Evolutionary conservation across 805 yeast species (phyloP).

Genomic region (Saturnispora mendoncae): DNA sequence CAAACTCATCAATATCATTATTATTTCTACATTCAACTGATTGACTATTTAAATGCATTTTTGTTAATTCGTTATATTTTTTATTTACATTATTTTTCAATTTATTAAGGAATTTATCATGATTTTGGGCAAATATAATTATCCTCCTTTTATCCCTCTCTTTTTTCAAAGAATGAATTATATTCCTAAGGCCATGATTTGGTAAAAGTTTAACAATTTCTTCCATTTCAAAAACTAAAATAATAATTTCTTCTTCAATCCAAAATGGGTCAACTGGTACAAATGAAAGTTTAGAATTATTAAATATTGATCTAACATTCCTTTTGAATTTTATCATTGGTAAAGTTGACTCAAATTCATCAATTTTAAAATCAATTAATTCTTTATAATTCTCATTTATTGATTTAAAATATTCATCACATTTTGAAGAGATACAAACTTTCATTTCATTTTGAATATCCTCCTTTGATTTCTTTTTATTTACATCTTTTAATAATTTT

Average conservation of each 20-base stretch:
- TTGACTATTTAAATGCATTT: slow-evolving; percentile 1
- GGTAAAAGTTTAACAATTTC: slow-evolving; percentile 33
- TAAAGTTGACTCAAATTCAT: slow-evolving; percentile 19
- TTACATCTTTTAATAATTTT: not conserved
- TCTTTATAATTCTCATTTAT: slow-evolving; percentile 7
- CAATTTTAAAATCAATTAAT: slow-evolving; percentile 1
- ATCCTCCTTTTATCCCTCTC: slow-evolving; percentile 25
- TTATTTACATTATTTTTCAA: slow-evolving; percentile 39
- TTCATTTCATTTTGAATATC: slow-evolving; percentile 5
- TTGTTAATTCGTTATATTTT: slow-evolving; percentile 31
- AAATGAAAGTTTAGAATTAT: slow-evolving; percentile 40
- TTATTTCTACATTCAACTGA: too few species aligned
- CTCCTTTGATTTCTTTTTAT: slow-evolving; percentile 4
- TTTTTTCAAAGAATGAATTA: slow-evolving; percentile 19
- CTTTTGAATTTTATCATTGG: slow-evolving; percentile 50
- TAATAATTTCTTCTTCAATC: slow-evolving; percentile 35
- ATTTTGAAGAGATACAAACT: slow-evolving; percentile 9
- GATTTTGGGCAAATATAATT: slow-evolving; percentile 41
- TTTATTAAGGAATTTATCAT: slow-evolving; percentile 37
- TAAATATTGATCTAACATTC: slow-evolving; percentile 39
- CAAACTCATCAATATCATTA: not conserved
- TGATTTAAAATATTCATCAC: slow-evolving; percentile 13
- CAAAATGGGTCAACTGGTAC: slow-evolving; percentile 40
- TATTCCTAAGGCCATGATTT: slow-evolving; percentile 20
- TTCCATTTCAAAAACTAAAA: slow-evolving; percentile 39